Conservation (phyloP, 2,329 filamentous ascomycete genomes). For the Scolecobasidium constrictum region DNA sequence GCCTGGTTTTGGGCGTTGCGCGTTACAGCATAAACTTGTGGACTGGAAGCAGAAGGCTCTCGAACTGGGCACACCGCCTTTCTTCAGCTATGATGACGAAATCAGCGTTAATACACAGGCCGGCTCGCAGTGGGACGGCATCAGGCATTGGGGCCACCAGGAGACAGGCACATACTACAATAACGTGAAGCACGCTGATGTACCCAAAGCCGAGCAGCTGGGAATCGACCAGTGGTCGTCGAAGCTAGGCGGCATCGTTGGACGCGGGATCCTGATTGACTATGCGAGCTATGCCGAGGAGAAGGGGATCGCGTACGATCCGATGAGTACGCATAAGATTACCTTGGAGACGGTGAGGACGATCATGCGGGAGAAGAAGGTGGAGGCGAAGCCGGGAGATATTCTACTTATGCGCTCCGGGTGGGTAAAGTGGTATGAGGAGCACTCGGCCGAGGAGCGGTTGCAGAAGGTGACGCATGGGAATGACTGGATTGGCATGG, state of each 20-base stretch:
- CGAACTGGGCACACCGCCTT: neutral
- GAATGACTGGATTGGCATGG: conserved; percentile 12
- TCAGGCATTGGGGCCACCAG: conserved; percentile 5
- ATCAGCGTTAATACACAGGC: conserved; percentile 37
- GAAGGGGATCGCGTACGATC: conserved; percentile 45
- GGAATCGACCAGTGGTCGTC: conserved; percentile 20
- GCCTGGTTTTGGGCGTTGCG: conserved; percentile 24
- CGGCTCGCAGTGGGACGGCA: conserved; percentile 33
- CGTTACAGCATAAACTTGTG: conserved; percentile 11
- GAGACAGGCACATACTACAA: conserved; percentile 9
- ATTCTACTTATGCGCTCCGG: conserved; percentile 35
- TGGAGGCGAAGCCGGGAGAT: conserved; percentile 38
- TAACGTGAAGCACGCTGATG: conserved; percentile 6
- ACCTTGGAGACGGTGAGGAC: conserved; percentile 31
- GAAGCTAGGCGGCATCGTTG: conserved; percentile 35
- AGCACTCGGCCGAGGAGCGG: conserved; percentile 7
- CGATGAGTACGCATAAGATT: conserved; percentile 38
- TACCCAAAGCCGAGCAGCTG: conserved; percentile 1
- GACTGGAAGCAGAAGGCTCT: conserved; percentile 5
- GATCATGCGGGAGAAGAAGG: conserved; percentile 33
- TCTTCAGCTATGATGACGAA: conserved; percentile 30
- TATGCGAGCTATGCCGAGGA: conserved; percentile 46
- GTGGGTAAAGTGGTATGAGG: conserved; percentile 10
- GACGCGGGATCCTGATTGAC: conserved; percentile 43
- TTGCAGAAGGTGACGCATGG: conserved; percentile 1